Percentiles rank a stretch among this genome's conserved stretches.
These are phyloP conservation scores for Cyclocybe aegerita DNA, from an alignment of 768 basidiomycete species.

Conservation along the genomic window DNA sequence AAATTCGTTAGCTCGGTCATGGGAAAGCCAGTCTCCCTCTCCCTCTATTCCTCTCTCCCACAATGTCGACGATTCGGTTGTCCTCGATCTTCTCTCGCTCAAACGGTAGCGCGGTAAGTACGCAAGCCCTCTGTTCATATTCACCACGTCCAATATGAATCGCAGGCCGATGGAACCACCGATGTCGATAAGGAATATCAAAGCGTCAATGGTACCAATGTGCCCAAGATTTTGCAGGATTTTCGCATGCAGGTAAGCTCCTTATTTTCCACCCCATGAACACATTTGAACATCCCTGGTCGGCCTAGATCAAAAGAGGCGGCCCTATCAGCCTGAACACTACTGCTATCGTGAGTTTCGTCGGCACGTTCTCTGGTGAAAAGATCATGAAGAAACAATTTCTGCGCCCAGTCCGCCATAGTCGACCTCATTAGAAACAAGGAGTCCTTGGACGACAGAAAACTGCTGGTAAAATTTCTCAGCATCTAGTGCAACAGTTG, in stretches of 20 bases:
- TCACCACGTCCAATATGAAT: background rate
- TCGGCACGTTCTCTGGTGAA: background rate
- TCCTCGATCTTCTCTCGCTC: too few species aligned
- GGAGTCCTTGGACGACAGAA: conserved; percentile 73
- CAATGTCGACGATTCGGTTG: too few species aligned
- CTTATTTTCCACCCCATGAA: background rate
- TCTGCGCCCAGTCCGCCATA: conserved; percentile 45
- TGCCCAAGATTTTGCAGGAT: conserved; percentile 36
- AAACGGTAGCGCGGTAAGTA: background rate
- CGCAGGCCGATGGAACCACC: conserved; percentile 2
- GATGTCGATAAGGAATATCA: conserved; percentile 19
- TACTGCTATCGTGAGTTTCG: conserved; percentile 40
- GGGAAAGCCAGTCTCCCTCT: too few species aligned
- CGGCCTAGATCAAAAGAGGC: conserved; percentile 44
- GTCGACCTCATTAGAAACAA: conserved; percentile 61
- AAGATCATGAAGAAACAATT: background rate
- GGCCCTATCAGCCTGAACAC: conserved; percentile 32
- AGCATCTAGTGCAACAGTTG: background rate
- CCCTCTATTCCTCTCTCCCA: too few species aligned
- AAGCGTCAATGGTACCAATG: conserved; percentile 17
- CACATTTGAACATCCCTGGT: background rate
- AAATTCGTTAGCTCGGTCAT: too few species aligned
- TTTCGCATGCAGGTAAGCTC: conserved; percentile 40
- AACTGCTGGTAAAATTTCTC: conserved; percentile 55
- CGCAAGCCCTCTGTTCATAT: too few species aligned